phyloP scores from a whole-genome alignment of 1,284 basidiomycete genomes.

The Anthracocystis setariae region DNA sequence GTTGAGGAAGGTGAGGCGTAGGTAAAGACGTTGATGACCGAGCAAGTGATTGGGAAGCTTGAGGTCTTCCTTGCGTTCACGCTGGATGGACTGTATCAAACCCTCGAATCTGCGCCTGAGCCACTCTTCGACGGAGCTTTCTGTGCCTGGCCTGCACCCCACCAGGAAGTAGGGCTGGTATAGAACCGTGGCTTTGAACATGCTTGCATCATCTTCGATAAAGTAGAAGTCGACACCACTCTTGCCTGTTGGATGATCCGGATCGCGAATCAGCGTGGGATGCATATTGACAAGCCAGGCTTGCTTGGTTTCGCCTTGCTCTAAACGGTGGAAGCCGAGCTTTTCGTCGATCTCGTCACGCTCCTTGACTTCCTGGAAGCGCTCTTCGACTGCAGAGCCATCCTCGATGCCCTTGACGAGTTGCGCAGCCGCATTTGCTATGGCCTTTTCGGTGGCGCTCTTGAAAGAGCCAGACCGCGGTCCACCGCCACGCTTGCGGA shows the following conservation, averaged over 20 bases:
- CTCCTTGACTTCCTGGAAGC: conserved; percentile 62
- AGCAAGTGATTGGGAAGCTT: conserved; percentile 95
- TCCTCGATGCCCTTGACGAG: conserved; percentile 59
- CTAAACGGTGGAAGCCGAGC: conserved; percentile 77
- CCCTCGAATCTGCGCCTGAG: conserved; percentile 92
- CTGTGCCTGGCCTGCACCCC: conserved; percentile 82
- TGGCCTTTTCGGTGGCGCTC: conserved; percentile 46
- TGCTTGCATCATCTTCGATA: conserved; percentile 92
- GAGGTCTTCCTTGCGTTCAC: conserved; percentile 91
- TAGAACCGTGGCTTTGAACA: conserved; percentile 92
- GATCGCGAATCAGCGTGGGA: conserved; percentile 87
- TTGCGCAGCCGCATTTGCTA: conserved; percentile 45
- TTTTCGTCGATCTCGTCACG: conserved; percentile 90
- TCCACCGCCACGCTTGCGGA: conserved; percentile 44
- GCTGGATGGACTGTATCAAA: conserved; percentile 76
- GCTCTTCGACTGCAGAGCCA: conserved; percentile 62
- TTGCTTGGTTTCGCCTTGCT: conserved; percentile 59
- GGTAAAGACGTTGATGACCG: conserved; percentile 85
- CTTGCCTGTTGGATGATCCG: conserved; percentile 57
- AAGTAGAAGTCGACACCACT: conserved; percentile 96
- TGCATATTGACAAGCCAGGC: conserved; percentile 99
- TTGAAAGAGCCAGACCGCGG: conserved; percentile 43
- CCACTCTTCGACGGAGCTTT: conserved; percentile 94
- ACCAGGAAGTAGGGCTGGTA: conserved; percentile 97
- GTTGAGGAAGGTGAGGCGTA: conserved; percentile 91